A percentile compares a stretch with the other conserved stretches of the same genome.
Evolutionary conservation across 176 grass and related monocot species (phyloP).

Genomic region (Areca catechu): DNA sequence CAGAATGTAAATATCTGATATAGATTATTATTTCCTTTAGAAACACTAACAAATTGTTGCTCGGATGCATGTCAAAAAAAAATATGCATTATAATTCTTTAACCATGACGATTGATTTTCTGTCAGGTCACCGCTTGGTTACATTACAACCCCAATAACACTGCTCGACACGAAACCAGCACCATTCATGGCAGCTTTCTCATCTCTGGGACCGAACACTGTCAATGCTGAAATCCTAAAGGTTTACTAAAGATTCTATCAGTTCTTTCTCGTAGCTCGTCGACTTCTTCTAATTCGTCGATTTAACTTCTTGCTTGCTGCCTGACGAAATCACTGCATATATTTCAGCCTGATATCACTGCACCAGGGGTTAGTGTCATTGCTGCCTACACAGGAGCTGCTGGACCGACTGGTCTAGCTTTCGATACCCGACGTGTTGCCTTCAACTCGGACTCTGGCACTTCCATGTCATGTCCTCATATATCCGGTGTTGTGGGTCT

Average conservation of each 20-base stretch:
- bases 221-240: slow-evolving; percentile 55
- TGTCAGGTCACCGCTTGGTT: slow-evolving; percentile 26
- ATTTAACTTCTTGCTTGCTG: background rate
- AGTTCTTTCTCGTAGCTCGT: background rate
- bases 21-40: too few species aligned
- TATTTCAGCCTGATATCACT: slow-evolving; percentile 49
- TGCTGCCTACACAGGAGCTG: slow-evolving; percentile 32
- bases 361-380: slow-evolving; percentile 48
- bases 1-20: too few species aligned
- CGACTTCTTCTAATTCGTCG: background rate
- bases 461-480: slow-evolving; percentile 84
- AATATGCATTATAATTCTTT: too few species aligned
- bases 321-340: background rate
- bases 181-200: slow-evolving; percentile 55
- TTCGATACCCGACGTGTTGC: slow-evolving; percentile 36
- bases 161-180: slow-evolving; percentile 32
- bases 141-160: slow-evolving; percentile 40
- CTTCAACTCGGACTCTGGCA: slow-evolving; percentile 43
- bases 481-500: slow-evolving; percentile 48
- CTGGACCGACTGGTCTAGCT: slow-evolving; percentile 1
- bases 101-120: too few species aligned
- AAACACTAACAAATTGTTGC: too few species aligned
- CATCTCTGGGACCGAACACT: slow-evolving; percentile 51
- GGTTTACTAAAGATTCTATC: slow-evolving; percentile 4
- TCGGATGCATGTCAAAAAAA: too few species aligned